Evolutionary conservation across 164 flowering plant species (phyloP).

Genomic region (Litsea cubeba): DNA sequence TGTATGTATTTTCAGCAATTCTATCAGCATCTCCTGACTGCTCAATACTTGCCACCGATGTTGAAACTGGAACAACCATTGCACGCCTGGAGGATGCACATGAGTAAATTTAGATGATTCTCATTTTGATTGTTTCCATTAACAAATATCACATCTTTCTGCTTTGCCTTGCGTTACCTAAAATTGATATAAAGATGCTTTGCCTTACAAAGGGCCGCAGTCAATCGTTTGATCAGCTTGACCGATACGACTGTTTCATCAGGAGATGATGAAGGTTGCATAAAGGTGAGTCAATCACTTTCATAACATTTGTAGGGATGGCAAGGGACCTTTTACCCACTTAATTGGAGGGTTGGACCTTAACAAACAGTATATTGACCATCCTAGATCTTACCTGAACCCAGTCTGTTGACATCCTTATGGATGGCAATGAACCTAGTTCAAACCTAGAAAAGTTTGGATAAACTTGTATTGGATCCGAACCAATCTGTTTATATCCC

Average conservation of each 20-base stretch:
- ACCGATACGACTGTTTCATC: constrained; percentile 83
- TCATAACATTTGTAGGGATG: no score
- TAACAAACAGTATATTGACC: no score
- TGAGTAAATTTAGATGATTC: constrained; percentile 37
- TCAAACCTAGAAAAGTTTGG: no score
- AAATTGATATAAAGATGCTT: neutral
- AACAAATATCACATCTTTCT: neutral
- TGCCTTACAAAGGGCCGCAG: constrained; percentile 51
- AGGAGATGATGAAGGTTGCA: constrained; percentile 86
- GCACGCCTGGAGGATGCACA: constrained; percentile 77
- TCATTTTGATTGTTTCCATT: neutral
- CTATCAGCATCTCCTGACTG: constrained; percentile 73
- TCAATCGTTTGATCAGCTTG: constrained; percentile 61
- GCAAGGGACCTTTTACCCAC: no score
- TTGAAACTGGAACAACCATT: constrained; percentile 66
- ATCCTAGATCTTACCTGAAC: no score
- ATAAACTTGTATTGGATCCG: no score
- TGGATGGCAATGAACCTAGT: no score
- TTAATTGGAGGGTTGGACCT: no score
- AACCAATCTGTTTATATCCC: no score
- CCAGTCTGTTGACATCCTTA: no score
- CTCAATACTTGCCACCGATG: constrained; percentile 77
- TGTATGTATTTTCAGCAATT: constrained; percentile 40
- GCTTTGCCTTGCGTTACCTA: neutral
- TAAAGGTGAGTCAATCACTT: constrained; percentile 49